Base-by-base conservation (phyloP, 1,284 basidiomycete species). In the Cutaneotrichosporon curvatum region DNA sequence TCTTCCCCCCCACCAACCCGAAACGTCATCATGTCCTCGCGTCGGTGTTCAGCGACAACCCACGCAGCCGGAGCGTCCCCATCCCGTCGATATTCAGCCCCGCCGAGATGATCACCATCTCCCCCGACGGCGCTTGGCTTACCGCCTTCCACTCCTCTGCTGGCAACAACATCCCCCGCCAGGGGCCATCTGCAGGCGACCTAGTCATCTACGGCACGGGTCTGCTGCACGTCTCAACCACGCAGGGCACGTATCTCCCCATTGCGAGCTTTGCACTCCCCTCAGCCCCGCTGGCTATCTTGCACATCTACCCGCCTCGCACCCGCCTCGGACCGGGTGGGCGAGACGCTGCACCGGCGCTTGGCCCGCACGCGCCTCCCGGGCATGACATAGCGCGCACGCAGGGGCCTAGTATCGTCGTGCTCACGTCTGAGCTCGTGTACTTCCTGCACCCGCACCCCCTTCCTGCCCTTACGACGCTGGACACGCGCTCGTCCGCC, bases 51-150 rank as follows among this genome's bases (percentile, higher is more conserved):
- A 43, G 47, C 14, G 48, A 43, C 20, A 32, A 53, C 4, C 45
- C 55, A 18, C 59, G 60, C 39, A 12, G 8, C 25, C 46, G 57
- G 30, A 41, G 42, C 14, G 37, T 67, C 14, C 52, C 57, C 4
- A 38, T 53, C 4, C 56, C 63, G 4, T 28, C 53, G 0, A 11
- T 60, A 19, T 47, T 63, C 7, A 40, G 42, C 16, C 55, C 53
- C 3, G 47, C 53, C 8, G 39, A 54, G 30, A 51, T 59, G 19
- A n/a, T 63, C 7, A 51, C 45, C 19, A 38, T 60, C 16, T 65
- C 64, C 9, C 63, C 60, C 10, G 52, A 56, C 43, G 67, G 63
- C 15, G 32, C 49, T n/a, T 69, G 65, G 65, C 43, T 61, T 8
- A 45, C 55, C 10, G 45, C 55, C 19, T 65, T 41, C 36, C 37